Evolutionary conservation across 768 basidiomycete genomes (phyloP), one percentile per base, ranked within the genome.

Genomic region (Hygrocybe coccinea): DNA sequence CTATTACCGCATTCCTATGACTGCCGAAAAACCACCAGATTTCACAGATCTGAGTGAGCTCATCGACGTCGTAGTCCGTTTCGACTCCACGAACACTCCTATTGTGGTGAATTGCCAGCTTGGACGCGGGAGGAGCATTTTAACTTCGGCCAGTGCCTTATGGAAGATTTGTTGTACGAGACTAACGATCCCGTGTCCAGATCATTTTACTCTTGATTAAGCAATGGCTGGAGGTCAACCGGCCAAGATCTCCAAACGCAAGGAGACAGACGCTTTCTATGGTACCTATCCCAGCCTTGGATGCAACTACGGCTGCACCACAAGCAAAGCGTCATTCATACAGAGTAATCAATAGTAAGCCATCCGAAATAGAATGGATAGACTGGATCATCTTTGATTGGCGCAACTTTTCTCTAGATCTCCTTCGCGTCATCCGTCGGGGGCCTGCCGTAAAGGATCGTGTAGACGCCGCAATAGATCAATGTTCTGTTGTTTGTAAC

Each of bases 71-170:
- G 85, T 89, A 25, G 75, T 92, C 37, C 77, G 85, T 9, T 83
- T 84, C 15, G 59, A 60, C 5, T 80, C 86, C 6, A 76, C 80
- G 19, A 79, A 81, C 37, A 87, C 88, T 0, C 89, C 89, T 1
- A 88, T 98, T 55, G 86, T 99, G 15, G 81, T 99, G 35, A 99
- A 98, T 65, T 97, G 95, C 63, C 97, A 99, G 65, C 81, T 99
- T 12, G 95, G 93, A 3, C 79, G 92, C 29, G 95, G 95, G 9
- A 79, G 97, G 62, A 95, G 92, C 57, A 95, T 95, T 0, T 71
- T 93, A 48, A 86, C 92, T n/a, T 89, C 94, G 15, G 90, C 89
- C 54, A 59, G 85, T 66, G 8, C 29, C 7, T 21, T 37, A 22
- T 0, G 44, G 25, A 41, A 45, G 29, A 5, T 19, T 19, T 4